Evolutionary conservation across 306 rosid species (phyloP).

Genomic region (Crataegus laevigata): DNA sequence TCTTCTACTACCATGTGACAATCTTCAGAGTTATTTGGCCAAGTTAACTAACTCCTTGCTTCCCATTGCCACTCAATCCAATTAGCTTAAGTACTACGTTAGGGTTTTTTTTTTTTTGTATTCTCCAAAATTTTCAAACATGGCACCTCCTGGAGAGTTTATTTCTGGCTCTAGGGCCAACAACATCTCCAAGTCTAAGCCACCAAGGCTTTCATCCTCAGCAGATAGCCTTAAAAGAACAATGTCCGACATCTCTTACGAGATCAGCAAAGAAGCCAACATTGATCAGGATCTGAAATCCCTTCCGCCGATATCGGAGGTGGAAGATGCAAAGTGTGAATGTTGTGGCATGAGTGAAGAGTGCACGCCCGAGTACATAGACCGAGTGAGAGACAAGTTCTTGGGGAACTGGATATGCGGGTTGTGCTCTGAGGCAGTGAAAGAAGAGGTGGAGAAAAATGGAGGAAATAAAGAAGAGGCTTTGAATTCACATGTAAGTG

Average conservation of each 20-base stretch:
- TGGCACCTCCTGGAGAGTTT: constrained; percentile 87
- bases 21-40: background rate
- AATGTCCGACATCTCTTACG: constrained; percentile 66
- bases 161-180: constrained; percentile 19
- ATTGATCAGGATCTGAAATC: background rate
- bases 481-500: constrained; percentile 57
- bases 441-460: constrained; percentile 73
- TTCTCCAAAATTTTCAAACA: background rate
- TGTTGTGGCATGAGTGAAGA: constrained; percentile 96
- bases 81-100: background rate
- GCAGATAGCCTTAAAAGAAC: constrained; percentile 58
- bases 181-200: constrained; percentile 43
- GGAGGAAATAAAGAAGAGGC: constrained; percentile 82
- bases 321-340: constrained; percentile 77
- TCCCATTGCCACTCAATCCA: background rate
- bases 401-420: constrained; percentile 79
- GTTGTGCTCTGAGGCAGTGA: constrained; percentile 79
- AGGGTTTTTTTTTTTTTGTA: background rate
- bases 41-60: background rate
- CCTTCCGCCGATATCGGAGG: constrained; percentile 67
- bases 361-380: constrained; percentile 83
- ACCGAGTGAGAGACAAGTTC: constrained; percentile 51
- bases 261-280: constrained; percentile 39
- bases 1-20: background rate
- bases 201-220: constrained; percentile 45